Conservation (phyloP, 768 basidiomycete genomes). For the Hypsizygus marmoreus region DNA sequence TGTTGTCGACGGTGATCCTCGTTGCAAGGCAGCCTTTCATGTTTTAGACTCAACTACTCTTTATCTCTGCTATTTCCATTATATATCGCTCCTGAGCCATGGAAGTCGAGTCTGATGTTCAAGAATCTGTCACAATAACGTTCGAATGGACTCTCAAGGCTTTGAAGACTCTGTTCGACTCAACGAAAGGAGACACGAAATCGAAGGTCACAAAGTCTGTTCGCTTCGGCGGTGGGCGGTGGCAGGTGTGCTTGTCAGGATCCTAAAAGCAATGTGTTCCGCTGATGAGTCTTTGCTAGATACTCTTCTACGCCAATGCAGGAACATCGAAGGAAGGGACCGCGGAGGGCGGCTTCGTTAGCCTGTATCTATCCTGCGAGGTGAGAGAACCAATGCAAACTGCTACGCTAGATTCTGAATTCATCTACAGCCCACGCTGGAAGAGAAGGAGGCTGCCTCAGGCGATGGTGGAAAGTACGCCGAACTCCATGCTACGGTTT, state of each 20-base stretch:
- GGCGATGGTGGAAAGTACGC: slow-evolving; percentile 55
- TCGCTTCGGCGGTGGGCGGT: slow-evolving; percentile 74
- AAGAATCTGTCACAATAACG: slow-evolving; percentile 57
- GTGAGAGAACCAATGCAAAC: slow-evolving; percentile 35
- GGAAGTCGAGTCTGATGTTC: slow-evolving; percentile 36
- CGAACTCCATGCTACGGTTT: slow-evolving; percentile 6
- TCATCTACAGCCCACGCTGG: slow-evolving; percentile 62
- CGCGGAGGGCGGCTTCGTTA: slow-evolving; percentile 60
- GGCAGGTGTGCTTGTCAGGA: slow-evolving; percentile 65
- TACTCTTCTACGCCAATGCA: slow-evolving; percentile 84
- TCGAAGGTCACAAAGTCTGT: slow-evolving; percentile 77
- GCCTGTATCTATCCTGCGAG: slow-evolving; percentile 82
- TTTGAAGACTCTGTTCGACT: slow-evolving; percentile 73
- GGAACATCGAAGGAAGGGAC: slow-evolving; percentile 57
- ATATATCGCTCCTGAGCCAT: slow-evolving; percentile 5
- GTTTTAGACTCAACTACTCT: not conserved
- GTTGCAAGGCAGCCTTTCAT: too few relatives aligned
- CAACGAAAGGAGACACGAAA: slow-evolving; percentile 76
- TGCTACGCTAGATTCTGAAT: not conserved
- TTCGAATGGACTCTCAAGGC: slow-evolving; percentile 82
- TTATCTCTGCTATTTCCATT: not conserved
- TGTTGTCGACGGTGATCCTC: too few relatives aligned
- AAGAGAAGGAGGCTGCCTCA: slow-evolving; percentile 70
- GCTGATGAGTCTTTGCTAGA: slow-evolving; percentile 37
- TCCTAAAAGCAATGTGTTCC: not conserved